Evolutionary conservation across 2,329 filamentous ascomycete species (phyloP), one percentile per base, ranked within the genome.

Genomic region (Sordariomycetes sp.): DNA sequence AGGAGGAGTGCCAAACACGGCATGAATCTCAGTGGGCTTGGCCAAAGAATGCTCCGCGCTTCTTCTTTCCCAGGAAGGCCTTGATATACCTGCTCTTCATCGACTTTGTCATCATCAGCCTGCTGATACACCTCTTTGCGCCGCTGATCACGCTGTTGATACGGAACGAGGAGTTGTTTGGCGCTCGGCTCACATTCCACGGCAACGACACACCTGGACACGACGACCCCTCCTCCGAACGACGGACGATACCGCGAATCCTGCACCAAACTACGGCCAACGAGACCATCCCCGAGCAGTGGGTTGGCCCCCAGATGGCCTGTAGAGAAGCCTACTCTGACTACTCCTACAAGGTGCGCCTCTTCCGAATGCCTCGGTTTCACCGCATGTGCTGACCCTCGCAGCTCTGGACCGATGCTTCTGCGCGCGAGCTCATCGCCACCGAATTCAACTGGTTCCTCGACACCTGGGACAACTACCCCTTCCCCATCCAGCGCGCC

Each of bases 251-350:
- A 32, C 82, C 82, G 33, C 82, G 80, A 56, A 85, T 86, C 47
- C 80, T 86, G 26, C 81, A 86, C 59, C 81, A 85, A 51, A 83
- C 81, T 6, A 82, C 79, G 55, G 72, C 72, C 48, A 85, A 83
- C 51, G 72, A 79, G 36, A 75, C 68, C 28, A 76, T 86, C 25
- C 82, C 82, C 0, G 62, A 60, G 30, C 70, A 77, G 34, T 86
- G 82, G 82, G 58, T 65, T 38, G 67, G 66, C 8, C 69, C 79
- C 21, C 79, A 83, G 45, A 61, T 75, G 55, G 79, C 68, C 45
- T 86, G 82, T 58, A 60, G 77, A 35, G 69, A 79, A 16, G 53
- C 79, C 33, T 82, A 87, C 50, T 67, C 74, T 2, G 77, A 79
- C 44, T 87, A 80, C 53, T 79, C 86, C 50, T 85, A 85, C 61